Evolutionary conservation across 345 rosid genomes (phyloP).

Genomic region (Punica granatum): DNA sequence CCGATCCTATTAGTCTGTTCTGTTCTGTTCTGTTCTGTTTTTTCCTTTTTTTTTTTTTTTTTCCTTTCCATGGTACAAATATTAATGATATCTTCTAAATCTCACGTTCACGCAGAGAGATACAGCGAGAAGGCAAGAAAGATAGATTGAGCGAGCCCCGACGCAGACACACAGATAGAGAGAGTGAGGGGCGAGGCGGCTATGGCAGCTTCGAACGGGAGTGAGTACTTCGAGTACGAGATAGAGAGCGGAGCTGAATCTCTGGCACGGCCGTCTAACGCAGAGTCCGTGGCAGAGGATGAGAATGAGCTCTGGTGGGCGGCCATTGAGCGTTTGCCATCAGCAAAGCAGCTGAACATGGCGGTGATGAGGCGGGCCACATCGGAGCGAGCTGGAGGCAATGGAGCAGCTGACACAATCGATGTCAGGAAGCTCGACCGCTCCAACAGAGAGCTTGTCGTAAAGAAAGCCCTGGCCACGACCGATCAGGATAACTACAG

Average conservation of each 20-base stretch:
- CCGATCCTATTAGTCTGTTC: neutral
- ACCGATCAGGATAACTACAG: slow-evolving; percentile 65
- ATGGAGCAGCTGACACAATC: slow-evolving; percentile 34
- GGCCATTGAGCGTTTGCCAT: slow-evolving; percentile 63
- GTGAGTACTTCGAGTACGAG: slow-evolving; percentile 69
- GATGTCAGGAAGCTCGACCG: slow-evolving; percentile 67
- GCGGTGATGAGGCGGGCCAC: slow-evolving; percentile 35
- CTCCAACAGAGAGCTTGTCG: slow-evolving; percentile 50
- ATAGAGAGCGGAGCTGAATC: slow-evolving; percentile 41
- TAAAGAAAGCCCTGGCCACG: slow-evolving; percentile 75
- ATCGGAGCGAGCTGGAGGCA: slow-evolving; percentile 18
- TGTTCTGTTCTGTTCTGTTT: neutral
- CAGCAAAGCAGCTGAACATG: slow-evolving; percentile 41
- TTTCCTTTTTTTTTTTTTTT: too few relatives aligned
- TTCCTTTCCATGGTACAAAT: too few relatives aligned
- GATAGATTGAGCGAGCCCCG: neutral
- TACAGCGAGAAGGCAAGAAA: neutral
- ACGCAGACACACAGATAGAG: neutral
- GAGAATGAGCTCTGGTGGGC: slow-evolving; percentile 74
- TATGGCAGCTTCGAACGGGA: slow-evolving; percentile 60
- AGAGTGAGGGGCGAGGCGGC: slow-evolving; percentile 4
- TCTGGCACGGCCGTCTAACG: slow-evolving; percentile 63
- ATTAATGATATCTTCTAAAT: too few relatives aligned
- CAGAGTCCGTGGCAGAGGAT: slow-evolving; percentile 53
- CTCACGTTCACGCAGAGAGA: too few relatives aligned